These are phyloP conservation scores for Lactarius pseudohatsudake DNA, from an alignment of 768 basidiomycete species.

Conservation along the genomic window DNA sequence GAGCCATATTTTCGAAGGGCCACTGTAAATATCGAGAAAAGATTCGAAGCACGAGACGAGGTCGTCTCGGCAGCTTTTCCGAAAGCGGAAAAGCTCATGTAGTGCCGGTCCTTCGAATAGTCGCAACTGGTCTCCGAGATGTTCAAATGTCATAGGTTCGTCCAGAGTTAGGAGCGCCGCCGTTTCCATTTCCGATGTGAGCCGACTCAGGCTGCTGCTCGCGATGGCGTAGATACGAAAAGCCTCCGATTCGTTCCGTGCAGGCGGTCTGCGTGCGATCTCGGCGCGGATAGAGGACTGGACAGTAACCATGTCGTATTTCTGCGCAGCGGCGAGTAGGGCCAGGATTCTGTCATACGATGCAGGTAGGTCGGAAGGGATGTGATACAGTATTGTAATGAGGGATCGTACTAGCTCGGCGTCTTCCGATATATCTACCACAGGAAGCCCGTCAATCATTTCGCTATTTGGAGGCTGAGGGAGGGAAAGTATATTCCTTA, in stretches of 20 bases:
- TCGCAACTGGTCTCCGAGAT: neutral
- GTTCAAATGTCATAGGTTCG: slow-evolving; percentile 7
- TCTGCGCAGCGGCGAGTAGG: slow-evolving; percentile 27
- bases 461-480: slow-evolving; percentile 24
- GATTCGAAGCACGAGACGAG: no score
- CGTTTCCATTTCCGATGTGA: neutral
- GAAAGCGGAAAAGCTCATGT: no score
- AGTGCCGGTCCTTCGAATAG: neutral
- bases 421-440: slow-evolving; percentile 22
- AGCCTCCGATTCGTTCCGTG: neutral
- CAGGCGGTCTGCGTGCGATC: neutral
- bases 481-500: slow-evolving; percentile 35
- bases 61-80: no score
- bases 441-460: slow-evolving; percentile 18
- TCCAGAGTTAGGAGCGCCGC: slow-evolving; percentile 2
- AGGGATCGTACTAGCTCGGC: slow-evolving; percentile 6
- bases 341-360: neutral
- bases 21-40: no score
- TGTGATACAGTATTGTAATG: neutral
- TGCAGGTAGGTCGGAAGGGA: neutral
- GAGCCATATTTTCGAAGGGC: no score
- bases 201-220: slow-evolving; percentile 8
- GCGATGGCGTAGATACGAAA: slow-evolving; percentile 27
- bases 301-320: slow-evolving; percentile 31
- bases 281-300: neutral